These are phyloP conservation scores for Xylaria palmicola DNA, from an alignment of 495 filamentous ascomycete species.

Conservation along the genomic window DNA sequence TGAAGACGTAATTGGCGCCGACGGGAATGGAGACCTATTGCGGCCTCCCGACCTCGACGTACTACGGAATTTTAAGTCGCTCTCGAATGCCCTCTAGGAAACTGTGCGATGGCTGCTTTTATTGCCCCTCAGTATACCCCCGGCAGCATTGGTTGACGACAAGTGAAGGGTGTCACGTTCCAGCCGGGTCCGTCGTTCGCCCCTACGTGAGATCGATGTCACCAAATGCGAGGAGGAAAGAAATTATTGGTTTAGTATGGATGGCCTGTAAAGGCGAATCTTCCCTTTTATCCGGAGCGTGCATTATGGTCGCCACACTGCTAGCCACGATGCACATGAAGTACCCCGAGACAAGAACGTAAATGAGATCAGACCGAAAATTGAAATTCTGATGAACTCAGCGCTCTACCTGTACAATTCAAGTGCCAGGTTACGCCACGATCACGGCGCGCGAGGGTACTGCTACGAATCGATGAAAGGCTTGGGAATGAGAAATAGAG, in stretches of 20 bases:
- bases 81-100: constrained; percentile 54
- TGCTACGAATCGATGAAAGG: neutral
- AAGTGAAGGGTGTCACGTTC: constrained; percentile 48
- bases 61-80: constrained; percentile 51
- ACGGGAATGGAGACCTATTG: constrained; percentile 22
- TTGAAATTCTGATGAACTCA: neutral
- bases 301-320: constrained; percentile 1
- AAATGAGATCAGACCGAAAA: neutral
- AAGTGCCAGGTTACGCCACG: neutral
- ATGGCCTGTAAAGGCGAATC: constrained; percentile 4
- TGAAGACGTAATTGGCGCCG: constrained; percentile 53
- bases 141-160: constrained; percentile 54
- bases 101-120: constrained; percentile 62
- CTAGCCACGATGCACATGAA: neutral
- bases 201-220: constrained; percentile 49
- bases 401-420: neutral
- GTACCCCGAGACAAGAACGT: neutral
- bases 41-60: constrained; percentile 51
- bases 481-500: no score
- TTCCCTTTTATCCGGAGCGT: neutral
- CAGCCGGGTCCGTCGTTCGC: constrained; percentile 44
- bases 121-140: constrained; percentile 59
- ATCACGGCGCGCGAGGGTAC: neutral
- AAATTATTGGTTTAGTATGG: constrained; percentile 54
- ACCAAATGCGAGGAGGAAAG: constrained; percentile 38